These are phyloP conservation scores for Allantophomopsis lycopodina DNA, from an alignment of 2,329 filamentous ascomycete genomes.

Conservation along the genomic window DNA sequence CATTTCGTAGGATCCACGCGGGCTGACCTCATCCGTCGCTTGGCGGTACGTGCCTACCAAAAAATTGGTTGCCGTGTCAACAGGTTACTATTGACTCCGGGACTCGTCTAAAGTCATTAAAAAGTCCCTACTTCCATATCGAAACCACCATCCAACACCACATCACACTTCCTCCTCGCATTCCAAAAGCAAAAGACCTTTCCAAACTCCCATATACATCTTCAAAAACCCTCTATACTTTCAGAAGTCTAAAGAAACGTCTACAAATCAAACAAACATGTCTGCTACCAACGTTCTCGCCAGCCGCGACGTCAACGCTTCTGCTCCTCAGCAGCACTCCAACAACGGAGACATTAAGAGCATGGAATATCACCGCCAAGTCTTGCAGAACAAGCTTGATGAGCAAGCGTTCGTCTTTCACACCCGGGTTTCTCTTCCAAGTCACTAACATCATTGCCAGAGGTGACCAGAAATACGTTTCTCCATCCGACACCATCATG, in stretches of 20 bases:
- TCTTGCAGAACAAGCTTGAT: slow-evolving; percentile 59
- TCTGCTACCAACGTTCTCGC: slow-evolving; percentile 41
- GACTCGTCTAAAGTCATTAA: not conserved
- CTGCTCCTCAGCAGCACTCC: slow-evolving; percentile 20
- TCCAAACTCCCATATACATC: not conserved
- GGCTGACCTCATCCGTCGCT: too few species aligned
- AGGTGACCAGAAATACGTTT: slow-evolving; percentile 42
- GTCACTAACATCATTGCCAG: slow-evolving; percentile 5
- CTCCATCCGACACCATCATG: slow-evolving; percentile 81
- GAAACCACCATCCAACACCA: not conserved
- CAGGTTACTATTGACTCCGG: not conserved
- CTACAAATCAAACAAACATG: slow-evolving; percentile 25
- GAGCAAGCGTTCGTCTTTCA: slow-evolving; percentile 41
- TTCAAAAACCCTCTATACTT: too few species aligned
- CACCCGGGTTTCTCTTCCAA: not conserved
- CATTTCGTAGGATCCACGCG: too few species aligned
- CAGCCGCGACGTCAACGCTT: slow-evolving; percentile 51
- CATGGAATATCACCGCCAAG: slow-evolving; percentile 68
- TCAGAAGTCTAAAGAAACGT: not conserved
- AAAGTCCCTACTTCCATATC: not conserved
- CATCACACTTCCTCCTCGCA: not conserved
- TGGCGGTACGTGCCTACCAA: too few species aligned
- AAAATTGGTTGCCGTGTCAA: not conserved
- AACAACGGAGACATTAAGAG: slow-evolving; percentile 39
- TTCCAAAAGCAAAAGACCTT: not conserved